Conservation (phyloP, 345 rosid species). For the Populus nigra region DNA sequence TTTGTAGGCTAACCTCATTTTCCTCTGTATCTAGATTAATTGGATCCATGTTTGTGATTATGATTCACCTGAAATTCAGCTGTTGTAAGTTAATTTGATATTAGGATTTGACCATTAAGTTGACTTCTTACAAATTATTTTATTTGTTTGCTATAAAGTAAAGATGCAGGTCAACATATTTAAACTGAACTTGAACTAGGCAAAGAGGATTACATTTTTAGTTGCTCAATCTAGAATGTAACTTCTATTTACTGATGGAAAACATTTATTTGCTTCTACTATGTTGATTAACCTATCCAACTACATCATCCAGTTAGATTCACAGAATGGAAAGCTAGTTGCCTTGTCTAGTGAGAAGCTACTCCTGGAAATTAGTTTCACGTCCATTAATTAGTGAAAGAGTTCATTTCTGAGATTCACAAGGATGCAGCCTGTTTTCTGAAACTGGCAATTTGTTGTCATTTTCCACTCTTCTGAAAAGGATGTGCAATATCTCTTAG, state of each 20-base stretch:
- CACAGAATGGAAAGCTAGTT: not conserved
- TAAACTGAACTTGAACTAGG: not conserved
- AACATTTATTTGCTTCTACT: not conserved
- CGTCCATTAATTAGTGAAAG: not conserved
- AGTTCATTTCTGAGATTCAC: not conserved
- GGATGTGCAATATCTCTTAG: not conserved
- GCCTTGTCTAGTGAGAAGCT: not conserved
- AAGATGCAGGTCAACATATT: not conserved
- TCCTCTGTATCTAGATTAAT: not conserved
- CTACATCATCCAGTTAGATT: not conserved
- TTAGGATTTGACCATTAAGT: not conserved
- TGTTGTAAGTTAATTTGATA: not conserved
- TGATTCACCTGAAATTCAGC: not conserved
- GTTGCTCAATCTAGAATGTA: no score
- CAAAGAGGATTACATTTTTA: not conserved
- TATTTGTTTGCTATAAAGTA: not conserved
- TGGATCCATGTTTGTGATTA: not conserved
- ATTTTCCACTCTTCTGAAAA: not conserved
- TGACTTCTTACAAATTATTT: not conserved
- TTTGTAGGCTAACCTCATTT: not conserved
- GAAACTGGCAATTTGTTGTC: not conserved
- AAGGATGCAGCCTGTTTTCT: not conserved
- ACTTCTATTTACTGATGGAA: not conserved
- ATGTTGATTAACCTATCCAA: not conserved
- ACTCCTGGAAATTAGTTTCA: not conserved